Conservation (phyloP, 129 eudicot genomes). For the Pulicaria dysenterica region DNA sequence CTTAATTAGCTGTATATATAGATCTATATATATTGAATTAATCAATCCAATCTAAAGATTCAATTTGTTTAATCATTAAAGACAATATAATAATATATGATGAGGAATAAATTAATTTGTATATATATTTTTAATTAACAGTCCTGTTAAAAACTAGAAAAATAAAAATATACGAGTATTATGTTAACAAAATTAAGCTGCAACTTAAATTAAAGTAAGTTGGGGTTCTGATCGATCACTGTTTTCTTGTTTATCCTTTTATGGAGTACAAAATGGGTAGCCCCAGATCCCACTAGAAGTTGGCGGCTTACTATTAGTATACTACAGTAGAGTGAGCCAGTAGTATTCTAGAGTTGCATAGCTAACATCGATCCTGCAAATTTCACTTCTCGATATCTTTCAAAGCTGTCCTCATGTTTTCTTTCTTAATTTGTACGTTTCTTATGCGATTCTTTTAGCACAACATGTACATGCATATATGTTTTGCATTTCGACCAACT, state of each 20-base stretch:
- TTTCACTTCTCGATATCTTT: neutral
- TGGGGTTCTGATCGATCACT: neutral
- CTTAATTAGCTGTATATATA: too few relatives aligned
- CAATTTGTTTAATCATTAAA: too few relatives aligned
- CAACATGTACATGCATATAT: too few relatives aligned
- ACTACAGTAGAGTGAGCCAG: neutral
- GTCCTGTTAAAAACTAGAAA: neutral
- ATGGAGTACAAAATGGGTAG: slow-evolving; percentile 11
- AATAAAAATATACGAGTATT: neutral
- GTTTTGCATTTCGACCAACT: too few relatives aligned
- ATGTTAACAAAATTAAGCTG: neutral
- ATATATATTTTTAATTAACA: neutral
- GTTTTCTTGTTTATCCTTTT: neutral
- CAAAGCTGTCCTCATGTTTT: neutral
- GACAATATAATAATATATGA: too few relatives aligned
- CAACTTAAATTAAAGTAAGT: neutral
- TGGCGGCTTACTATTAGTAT: neutral
- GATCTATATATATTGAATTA: too few relatives aligned
- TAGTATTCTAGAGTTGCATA: neutral
- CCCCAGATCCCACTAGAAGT: slow-evolving; percentile 14
- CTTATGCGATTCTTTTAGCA: too few relatives aligned
- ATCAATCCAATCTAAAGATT: too few relatives aligned
- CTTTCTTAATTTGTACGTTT: too few relatives aligned
- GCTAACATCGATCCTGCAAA: neutral
- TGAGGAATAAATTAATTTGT: too few relatives aligned